These are phyloP conservation scores for Botrytis pseudocinerea DNA, from an alignment of 2,329 filamentous ascomycete species.

Conservation along the genomic window DNA sequence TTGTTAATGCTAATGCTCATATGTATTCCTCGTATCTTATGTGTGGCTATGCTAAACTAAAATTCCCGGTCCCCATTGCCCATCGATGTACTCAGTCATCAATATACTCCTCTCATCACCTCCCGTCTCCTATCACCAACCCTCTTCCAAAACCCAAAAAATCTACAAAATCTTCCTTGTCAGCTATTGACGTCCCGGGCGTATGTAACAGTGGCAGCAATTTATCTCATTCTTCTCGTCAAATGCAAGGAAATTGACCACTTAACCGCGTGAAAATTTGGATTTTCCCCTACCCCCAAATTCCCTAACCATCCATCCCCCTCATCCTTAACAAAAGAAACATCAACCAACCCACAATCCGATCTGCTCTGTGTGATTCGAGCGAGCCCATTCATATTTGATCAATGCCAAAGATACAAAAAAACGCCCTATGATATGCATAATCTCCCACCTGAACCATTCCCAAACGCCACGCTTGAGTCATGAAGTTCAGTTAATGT, in stretches of 20 bases:
- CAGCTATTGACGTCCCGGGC: background rate
- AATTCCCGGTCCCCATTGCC: background rate
- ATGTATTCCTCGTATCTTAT: background rate
- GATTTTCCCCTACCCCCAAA: background rate
- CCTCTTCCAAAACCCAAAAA: background rate
- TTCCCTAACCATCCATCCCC: background rate
- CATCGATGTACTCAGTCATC: background rate
- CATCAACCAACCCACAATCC: background rate
- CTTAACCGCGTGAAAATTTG: background rate
- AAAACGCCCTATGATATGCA: constrained; percentile 19
- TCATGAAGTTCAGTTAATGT: constrained; percentile 13
- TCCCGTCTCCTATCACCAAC: background rate
- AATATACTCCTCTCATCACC: background rate
- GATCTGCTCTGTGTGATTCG: background rate
- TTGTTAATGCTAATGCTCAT: background rate
- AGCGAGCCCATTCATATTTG: background rate
- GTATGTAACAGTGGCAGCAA: constrained; percentile 1
- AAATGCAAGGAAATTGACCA: background rate
- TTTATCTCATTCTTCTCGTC: background rate
- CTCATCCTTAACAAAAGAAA: background rate
- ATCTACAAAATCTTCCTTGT: background rate
- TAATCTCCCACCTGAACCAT: background rate
- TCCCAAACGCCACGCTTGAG: constrained; percentile 21
- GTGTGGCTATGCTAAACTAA: constrained; percentile 1
- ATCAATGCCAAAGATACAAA: background rate